These are phyloP conservation scores for Amaranthus cruentus DNA, from an alignment of 148 eudicot genomes.

Conservation along the genomic window DNA sequence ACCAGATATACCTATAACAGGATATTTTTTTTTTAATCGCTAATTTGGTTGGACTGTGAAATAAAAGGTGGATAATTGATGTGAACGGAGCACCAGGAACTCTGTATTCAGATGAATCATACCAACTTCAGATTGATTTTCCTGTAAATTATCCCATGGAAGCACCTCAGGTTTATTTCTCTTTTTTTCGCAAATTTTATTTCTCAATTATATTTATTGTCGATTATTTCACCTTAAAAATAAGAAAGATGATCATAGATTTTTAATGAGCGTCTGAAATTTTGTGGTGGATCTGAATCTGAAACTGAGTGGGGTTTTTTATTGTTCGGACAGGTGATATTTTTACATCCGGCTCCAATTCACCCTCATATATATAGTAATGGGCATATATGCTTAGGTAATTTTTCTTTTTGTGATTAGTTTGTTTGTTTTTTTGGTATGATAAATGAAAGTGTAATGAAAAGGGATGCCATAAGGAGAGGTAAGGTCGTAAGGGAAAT, in stretches of 20 bases:
- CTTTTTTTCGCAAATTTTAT: not conserved
- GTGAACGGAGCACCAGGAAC: conserved; percentile 61
- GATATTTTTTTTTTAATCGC: not conserved
- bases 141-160: conserved; percentile 72
- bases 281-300: not conserved
- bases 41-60: not conserved
- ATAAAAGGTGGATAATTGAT: conserved; percentile 52
- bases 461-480: too few species aligned
- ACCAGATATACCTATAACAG: not conserved
- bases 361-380: conserved; percentile 60
- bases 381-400: conserved; percentile 63
- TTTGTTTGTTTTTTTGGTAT: not conserved
- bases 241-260: not conserved
- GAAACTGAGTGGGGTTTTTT: conserved; percentile 18
- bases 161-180: conserved; percentile 51
- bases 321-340: conserved; percentile 43
- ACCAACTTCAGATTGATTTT: conserved; percentile 58
- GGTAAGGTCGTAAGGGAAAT: not conserved
- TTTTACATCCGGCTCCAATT: conserved; percentile 43
- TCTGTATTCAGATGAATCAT: conserved; percentile 43
- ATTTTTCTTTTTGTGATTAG: not conserved
- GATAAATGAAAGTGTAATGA: too few species aligned
- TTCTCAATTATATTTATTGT: not conserved
- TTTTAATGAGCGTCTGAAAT: not conserved
- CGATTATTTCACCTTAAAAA: not conserved